Percentiles rank a stretch among this genome's conserved stretches.
These are phyloP conservation scores for Rhodocollybia butyracea DNA, from an alignment of 768 basidiomycete species.

Conservation along the genomic window DNA sequence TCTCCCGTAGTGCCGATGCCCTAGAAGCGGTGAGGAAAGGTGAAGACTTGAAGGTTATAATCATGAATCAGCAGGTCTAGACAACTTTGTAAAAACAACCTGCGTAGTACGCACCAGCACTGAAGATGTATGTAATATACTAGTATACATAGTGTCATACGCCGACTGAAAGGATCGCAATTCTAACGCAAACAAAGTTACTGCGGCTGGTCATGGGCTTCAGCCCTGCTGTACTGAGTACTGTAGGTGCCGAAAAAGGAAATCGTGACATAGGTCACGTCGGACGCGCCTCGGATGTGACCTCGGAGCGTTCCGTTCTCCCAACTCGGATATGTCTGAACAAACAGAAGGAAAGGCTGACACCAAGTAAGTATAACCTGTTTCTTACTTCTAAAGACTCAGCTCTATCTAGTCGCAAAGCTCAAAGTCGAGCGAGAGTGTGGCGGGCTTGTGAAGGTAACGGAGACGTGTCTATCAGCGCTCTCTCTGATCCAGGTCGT, in stretches of 20 bases:
- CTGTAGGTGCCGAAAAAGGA: too few relatives aligned
- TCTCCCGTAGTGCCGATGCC: constrained; percentile 13
- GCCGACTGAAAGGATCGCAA: too few relatives aligned
- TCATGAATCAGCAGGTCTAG: constrained; percentile 16
- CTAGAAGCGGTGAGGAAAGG: constrained; percentile 15
- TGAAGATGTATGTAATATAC: too few relatives aligned
- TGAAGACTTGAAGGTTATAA: constrained; percentile 17
- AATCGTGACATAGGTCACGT: neutral
- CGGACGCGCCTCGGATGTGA: neutral
- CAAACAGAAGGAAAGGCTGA: neutral
- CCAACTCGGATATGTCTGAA: constrained; percentile 5
- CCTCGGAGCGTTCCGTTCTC: too few relatives aligned
- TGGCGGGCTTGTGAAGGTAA: constrained; percentile 17
- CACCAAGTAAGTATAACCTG: neutral
- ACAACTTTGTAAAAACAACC: neutral
- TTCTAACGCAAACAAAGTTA: too few relatives aligned
- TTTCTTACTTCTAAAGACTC: neutral
- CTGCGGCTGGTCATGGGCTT: too few relatives aligned
- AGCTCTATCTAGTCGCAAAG: constrained; percentile 3
- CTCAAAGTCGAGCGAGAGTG: constrained; percentile 12
- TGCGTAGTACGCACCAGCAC: neutral
- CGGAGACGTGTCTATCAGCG: too few relatives aligned
- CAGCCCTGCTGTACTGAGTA: too few relatives aligned
- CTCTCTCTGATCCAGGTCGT: too few relatives aligned
- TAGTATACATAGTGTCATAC: too few relatives aligned